Conservation (phyloP, 768 basidiomycete genomes). For the Fistulinella prunicolor region DNA sequence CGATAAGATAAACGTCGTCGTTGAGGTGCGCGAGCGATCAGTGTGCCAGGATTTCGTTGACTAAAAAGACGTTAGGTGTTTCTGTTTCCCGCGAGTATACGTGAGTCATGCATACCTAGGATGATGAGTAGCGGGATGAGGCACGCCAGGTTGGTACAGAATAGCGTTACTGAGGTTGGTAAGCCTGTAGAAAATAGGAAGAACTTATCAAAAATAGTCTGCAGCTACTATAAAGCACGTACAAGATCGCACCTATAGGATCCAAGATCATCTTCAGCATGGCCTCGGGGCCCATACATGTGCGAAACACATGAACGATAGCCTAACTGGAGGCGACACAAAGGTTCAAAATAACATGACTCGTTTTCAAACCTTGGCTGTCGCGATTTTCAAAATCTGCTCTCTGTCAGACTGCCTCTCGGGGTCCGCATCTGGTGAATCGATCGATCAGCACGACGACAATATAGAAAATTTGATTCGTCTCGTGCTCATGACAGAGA, state of each 20-base stretch:
- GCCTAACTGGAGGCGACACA: slow-evolving; percentile 55
- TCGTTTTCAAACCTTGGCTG: slow-evolving; percentile 71
- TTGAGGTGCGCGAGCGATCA: slow-evolving; percentile 88
- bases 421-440: slow-evolving; percentile 75
- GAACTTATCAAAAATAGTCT: neutral
- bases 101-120: slow-evolving; percentile 57
- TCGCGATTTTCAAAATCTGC: slow-evolving; percentile 94
- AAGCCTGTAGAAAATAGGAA: slow-evolving; percentile 46
- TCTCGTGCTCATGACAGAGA: slow-evolving; percentile 77
- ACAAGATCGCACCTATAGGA: slow-evolving; percentile 99
- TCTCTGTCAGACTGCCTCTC: slow-evolving; percentile 93
- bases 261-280: slow-evolving; percentile 99
- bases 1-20: slow-evolving; percentile 96
- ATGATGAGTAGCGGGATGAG: slow-evolving; percentile 97
- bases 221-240: slow-evolving; percentile 26
- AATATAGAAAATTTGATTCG: neutral
- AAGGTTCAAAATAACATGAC: no score
- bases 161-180: slow-evolving; percentile 99
- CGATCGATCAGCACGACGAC: neutral
- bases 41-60: slow-evolving; percentile 97
- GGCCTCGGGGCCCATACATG: slow-evolving; percentile 94
- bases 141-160: slow-evolving; percentile 95
- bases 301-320: slow-evolving; percentile 96
- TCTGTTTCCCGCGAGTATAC: neutral
- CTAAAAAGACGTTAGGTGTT: slow-evolving; percentile 33